phyloP scores from a whole-genome alignment of 1,284 basidiomycete species.

The Leccinum subrobustum region DNA sequence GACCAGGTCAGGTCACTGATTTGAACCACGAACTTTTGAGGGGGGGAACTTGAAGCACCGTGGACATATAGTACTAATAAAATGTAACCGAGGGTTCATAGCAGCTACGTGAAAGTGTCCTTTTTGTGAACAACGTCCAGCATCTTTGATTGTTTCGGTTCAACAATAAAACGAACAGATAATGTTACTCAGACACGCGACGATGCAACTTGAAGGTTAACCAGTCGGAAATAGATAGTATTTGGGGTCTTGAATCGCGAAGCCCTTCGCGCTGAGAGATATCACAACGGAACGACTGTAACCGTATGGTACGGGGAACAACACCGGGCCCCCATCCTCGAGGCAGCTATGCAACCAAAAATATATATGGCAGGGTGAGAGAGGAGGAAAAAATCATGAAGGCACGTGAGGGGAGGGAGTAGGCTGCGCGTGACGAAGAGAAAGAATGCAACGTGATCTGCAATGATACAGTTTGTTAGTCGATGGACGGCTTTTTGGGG shows the following conservation, averaged over 20 bases:
- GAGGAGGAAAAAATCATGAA: slow-evolving; percentile 3
- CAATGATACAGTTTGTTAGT: no score
- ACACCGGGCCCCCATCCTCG: slow-evolving; percentile 3
- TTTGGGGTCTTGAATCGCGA: slow-evolving; percentile 28
- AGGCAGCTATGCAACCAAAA: slow-evolving; percentile 28
- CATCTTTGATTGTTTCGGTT: background rate
- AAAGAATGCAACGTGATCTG: no score
- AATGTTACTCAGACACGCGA: background rate
- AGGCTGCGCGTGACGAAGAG: no score
- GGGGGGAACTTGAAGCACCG: no score
- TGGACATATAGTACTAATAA: no score
- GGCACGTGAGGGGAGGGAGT: background rate
- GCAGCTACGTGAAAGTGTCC: no score
- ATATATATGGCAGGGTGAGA: slow-evolving; percentile 32
- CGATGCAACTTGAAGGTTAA: background rate
- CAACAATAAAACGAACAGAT: background rate
- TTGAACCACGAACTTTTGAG: no score
- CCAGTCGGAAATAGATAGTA: slow-evolving; percentile 25
- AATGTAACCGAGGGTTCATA: no score
- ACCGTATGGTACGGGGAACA: background rate
- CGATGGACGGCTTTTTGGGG: no score
- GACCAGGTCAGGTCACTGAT: no score
- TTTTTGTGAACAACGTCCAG: no score
- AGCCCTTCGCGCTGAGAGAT: background rate
- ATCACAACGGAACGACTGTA: background rate